Evolutionary conservation across 2,329 filamentous ascomycete genomes (phyloP).

Genomic region (Colletotrichum limetticola): DNA sequence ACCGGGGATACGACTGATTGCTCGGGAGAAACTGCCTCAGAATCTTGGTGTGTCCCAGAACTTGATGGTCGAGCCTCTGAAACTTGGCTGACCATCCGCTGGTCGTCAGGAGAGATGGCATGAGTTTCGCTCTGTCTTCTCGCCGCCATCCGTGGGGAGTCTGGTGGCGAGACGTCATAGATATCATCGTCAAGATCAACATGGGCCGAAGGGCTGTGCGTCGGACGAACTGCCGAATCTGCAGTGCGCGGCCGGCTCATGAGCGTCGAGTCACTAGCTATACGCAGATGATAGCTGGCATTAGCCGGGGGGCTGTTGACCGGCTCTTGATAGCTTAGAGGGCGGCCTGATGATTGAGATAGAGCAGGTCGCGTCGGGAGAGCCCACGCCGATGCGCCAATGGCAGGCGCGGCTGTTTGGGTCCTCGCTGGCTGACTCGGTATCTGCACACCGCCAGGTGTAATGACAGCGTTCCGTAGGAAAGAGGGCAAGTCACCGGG

Average conservation of each 20-base stretch:
- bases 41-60: not conserved
- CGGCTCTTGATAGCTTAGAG: constrained; percentile 28
- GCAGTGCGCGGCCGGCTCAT: constrained; percentile 29
- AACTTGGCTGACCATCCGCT: constrained; percentile 8
- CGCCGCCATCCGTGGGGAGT: constrained; percentile 47
- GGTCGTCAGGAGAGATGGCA: not conserved
- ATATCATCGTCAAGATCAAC: constrained; percentile 52
- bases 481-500: constrained; percentile 67
- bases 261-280: constrained; percentile 32
- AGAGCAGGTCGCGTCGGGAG: constrained; percentile 19
- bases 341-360: constrained; percentile 27
- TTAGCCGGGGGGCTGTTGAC: constrained; percentile 5
- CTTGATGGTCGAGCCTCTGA: constrained; percentile 5
- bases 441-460: constrained; percentile 43
- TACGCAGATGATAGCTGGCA: constrained; percentile 20
- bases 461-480: constrained; percentile 59
- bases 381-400: constrained; percentile 29
- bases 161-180: constrained; percentile 60
- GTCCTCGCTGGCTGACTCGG: constrained; percentile 39
- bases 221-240: constrained; percentile 18
- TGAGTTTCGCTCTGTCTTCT: constrained; percentile 15
- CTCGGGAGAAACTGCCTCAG: not conserved
- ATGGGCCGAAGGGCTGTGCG: constrained; percentile 16
- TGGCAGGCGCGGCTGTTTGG: constrained; percentile 35
- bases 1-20: not conserved